phyloP scores from a whole-genome alignment of 805 yeast species.

The Kuraishia cidri region DNA sequence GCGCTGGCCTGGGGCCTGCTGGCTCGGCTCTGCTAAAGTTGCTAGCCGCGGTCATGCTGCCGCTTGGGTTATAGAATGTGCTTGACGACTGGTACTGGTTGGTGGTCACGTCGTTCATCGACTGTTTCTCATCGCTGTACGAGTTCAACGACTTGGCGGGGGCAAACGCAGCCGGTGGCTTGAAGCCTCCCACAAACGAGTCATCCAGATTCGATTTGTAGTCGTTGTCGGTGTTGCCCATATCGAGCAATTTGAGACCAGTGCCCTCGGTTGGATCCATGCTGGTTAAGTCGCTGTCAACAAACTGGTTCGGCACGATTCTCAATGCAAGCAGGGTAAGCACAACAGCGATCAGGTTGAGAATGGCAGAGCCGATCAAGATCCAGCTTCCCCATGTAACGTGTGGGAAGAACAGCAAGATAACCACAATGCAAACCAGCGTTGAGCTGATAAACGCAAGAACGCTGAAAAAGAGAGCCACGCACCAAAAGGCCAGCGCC shows the following conservation, averaged over 20 bases:
- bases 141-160: slow-evolving; percentile 3
- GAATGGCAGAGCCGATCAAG: slow-evolving; percentile 55
- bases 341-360: slow-evolving; percentile 42
- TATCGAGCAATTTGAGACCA: neutral
- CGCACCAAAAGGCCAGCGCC: slow-evolving; percentile 21
- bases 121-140: slow-evolving; percentile 8
- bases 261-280: slow-evolving; percentile 6
- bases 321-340: slow-evolving; percentile 28
- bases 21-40: too few species aligned
- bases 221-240: neutral
- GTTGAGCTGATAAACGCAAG: slow-evolving; percentile 47
- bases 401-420: slow-evolving; percentile 56
- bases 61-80: slow-evolving; percentile 4
- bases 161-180: neutral
- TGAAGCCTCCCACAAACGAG: slow-evolving; percentile 2
- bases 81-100: slow-evolving; percentile 5
- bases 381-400: slow-evolving; percentile 70
- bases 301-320: too few species aligned
- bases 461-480: slow-evolving; percentile 34
- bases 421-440: slow-evolving; percentile 41
- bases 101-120: slow-evolving; percentile 7
- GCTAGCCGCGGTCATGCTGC: neutral
- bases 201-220: neutral
- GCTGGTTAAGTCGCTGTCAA: slow-evolving; percentile 7
- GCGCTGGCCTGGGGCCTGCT: too few species aligned